Evolutionary conservation across 345 rosid genomes (phyloP), one percentile per base, ranked within the genome.

Genomic region (Tarenaya hassleriana): DNA sequence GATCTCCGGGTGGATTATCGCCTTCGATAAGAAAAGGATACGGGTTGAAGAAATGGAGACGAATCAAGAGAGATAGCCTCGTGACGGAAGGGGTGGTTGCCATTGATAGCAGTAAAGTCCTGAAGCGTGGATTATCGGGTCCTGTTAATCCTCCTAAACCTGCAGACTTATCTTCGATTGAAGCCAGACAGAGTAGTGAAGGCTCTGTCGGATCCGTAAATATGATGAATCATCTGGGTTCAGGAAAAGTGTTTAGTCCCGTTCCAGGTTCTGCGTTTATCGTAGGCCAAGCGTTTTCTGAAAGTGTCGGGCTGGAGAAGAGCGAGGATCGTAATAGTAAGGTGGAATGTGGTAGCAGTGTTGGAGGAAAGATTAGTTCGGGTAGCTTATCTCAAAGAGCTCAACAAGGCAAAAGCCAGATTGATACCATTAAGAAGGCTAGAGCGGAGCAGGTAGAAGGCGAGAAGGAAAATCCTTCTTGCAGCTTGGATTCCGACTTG

Each of bases 41-140:
- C 19, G 95, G 98, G 4, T 66, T 92, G 75, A 92, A 73, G 84
- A 92, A 84, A 69, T 92, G 98, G 98, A 78, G 85, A 76, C 73
- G 98, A 41, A 79, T 88, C 55, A 85, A 70, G 71, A 75, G 98
- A 69, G 83, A 77, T 56, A 42, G 63, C 57, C 70, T 55, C 1
- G 46, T 68, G 34, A 81, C 75, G 72, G 94, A 85, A 51, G 66
- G 51, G 55, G 57, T 63, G 47, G 35, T 67, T 8, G 48, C 58
- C 47, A 41, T 42, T 34, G 92, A 66, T 41, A 66, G 54, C 45
- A 44, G 80, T 69, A 88, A 84, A 63, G 46, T 67, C 43, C 66
- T 82, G 74, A 92, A 92, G 62, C 76, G 96, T 42, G 90, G 74
- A 34, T 76, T 73, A 52, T 55, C 96, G 10, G 70, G 64, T 59